Percentiles rank a stretch among this genome's conserved stretches.
These are phyloP conservation scores for Amanita molliuscula DNA, from an alignment of 768 basidiomycete species.

Conservation along the genomic window DNA sequence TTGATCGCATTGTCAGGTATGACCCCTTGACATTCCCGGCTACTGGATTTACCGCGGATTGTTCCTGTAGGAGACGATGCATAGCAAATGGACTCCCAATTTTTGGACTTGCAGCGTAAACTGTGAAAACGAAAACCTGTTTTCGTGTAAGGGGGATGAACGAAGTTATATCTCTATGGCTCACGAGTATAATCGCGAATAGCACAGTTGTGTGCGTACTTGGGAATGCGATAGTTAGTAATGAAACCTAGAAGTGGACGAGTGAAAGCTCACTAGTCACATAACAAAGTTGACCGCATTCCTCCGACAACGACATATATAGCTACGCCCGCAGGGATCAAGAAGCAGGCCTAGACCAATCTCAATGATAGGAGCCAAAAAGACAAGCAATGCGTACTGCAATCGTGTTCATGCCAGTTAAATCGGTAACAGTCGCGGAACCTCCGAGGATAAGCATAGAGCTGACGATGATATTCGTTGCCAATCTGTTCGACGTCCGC, in stretches of 20 bases:
- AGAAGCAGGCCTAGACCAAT: slow-evolving; percentile 61
- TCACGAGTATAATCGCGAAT: slow-evolving; percentile 70
- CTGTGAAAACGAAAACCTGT: slow-evolving; percentile 55
- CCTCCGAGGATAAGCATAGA: slow-evolving; percentile 75
- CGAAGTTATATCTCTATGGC: neutral
- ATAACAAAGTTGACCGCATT: slow-evolving; percentile 78
- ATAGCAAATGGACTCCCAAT: slow-evolving; percentile 74
- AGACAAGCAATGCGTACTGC: slow-evolving; percentile 34
- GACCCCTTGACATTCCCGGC: slow-evolving; percentile 77
- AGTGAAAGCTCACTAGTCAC: slow-evolving; percentile 58
- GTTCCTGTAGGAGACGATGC: slow-evolving; percentile 67
- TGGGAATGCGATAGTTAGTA: neutral
- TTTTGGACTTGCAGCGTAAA: slow-evolving; percentile 68
- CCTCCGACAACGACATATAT: slow-evolving; percentile 85
- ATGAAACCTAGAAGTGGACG: neutral
- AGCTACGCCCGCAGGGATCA: slow-evolving; percentile 80
- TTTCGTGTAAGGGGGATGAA: slow-evolving; percentile 4
- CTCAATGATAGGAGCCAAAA: neutral
- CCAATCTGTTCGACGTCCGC: slow-evolving; percentile 36
- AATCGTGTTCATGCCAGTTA: slow-evolving; percentile 87
- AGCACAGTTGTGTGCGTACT: slow-evolving; percentile 85
- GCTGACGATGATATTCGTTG: slow-evolving; percentile 88
- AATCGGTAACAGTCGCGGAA: slow-evolving; percentile 76
- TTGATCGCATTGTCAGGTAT: slow-evolving; percentile 75
- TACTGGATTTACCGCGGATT: slow-evolving; percentile 47